Conservation (phyloP, 2,329 filamentous ascomycete species). For the Ophiostoma piceae region DNA sequence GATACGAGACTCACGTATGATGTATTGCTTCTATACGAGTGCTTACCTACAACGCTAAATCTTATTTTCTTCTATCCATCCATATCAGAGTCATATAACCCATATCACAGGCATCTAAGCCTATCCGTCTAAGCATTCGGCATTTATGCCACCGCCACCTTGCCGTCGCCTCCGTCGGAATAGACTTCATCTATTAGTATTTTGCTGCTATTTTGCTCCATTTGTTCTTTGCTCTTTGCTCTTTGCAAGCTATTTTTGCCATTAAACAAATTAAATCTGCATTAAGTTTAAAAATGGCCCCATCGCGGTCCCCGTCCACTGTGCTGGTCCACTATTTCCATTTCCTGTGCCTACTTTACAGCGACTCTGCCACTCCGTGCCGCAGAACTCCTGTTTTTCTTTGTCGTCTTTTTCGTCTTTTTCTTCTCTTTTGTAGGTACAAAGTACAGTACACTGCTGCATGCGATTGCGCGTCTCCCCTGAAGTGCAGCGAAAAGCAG, state of each 20-base stretch:
- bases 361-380: neutral
- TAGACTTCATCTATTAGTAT: neutral
- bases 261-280: neutral
- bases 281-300: no score
- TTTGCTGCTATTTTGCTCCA: no score
- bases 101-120: neutral
- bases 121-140: neutral
- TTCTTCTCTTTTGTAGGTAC: no score
- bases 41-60: no score
- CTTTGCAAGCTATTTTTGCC: neutral
- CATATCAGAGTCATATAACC: no score
- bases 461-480: constrained; percentile 10
- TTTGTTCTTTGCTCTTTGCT: no score
- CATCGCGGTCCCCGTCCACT: constrained; percentile 8
- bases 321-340: neutral
- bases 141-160: neutral
- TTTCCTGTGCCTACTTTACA: neutral
- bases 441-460: neutral
- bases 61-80: no score
- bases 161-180: neutral
- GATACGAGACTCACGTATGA: neutral
- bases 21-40: neutral
- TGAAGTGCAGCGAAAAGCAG: neutral
- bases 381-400: neutral
- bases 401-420: no score